Percentiles rank a stretch among this genome's conserved stretches.
phyloP scores from a whole-genome alignment of 768 basidiomycete species.

The Leccinum subgranulosum region DNA sequence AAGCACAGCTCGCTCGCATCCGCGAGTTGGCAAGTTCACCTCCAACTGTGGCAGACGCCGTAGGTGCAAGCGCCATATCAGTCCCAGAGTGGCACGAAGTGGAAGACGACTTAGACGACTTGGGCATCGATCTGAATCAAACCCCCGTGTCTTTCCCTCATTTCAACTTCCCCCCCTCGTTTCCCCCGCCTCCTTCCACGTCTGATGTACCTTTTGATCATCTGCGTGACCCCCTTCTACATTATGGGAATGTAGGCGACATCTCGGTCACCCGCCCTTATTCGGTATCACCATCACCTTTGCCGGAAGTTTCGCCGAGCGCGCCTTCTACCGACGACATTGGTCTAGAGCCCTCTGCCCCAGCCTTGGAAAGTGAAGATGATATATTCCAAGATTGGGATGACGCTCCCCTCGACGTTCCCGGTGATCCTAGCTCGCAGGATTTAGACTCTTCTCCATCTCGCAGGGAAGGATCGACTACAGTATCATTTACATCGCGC shows the following conservation, averaged over 20 bases:
- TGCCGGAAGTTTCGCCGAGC: slow-evolving; percentile 39
- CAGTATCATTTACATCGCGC: not conserved
- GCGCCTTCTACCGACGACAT: slow-evolving; percentile 31
- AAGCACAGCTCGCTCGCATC: slow-evolving; percentile 51
- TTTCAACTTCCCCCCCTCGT: slow-evolving; percentile 17
- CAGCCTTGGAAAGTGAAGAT: slow-evolving; percentile 28
- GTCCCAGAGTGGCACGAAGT: slow-evolving; percentile 57
- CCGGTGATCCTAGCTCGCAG: not conserved
- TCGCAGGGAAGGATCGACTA: not conserved
- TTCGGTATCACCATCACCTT: slow-evolving; percentile 42
- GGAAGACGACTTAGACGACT: slow-evolving; percentile 34
- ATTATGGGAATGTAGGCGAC: slow-evolving; percentile 32
- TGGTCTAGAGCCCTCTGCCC: slow-evolving; percentile 47
- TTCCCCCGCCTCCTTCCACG: slow-evolving; percentile 38
- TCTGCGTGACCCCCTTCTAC: slow-evolving; percentile 37
- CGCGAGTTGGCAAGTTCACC: slow-evolving; percentile 53
- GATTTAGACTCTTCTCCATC: slow-evolving; percentile 1
- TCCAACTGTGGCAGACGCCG: slow-evolving; percentile 24
- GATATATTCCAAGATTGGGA: slow-evolving; percentile 24
- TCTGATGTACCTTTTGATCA: slow-evolving; percentile 38
- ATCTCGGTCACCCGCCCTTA: slow-evolving; percentile 33
- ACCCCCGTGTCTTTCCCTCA: slow-evolving; percentile 7
- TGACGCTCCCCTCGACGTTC: slow-evolving; percentile 1
- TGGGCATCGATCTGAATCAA: slow-evolving; percentile 7
- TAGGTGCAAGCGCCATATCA: slow-evolving; percentile 28